These are phyloP conservation scores for Zymoseptoria pseudotritici DNA, from an alignment of 2,329 filamentous ascomycete genomes.

Conservation along the genomic window DNA sequence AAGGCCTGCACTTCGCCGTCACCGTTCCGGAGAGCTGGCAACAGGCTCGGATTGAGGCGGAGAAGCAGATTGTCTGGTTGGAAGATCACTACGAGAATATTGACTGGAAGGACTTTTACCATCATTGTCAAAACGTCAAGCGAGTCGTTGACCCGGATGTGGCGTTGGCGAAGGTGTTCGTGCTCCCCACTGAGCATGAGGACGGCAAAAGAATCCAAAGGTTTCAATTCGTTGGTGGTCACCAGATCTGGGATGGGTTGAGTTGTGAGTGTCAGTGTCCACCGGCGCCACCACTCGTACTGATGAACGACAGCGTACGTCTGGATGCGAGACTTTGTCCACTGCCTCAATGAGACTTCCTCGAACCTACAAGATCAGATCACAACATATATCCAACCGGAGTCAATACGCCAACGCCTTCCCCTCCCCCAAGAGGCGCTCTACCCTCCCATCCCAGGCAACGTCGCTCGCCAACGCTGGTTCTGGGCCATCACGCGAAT, in stretches of 20 bases:
- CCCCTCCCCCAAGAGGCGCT: conserved; percentile 42
- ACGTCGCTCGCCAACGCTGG: conserved; percentile 36
- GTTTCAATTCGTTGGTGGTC: conserved; percentile 36
- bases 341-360: conserved; percentile 29
- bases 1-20: conserved; percentile 31
- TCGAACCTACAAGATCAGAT: conserved; percentile 20
- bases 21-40: conserved; percentile 23
- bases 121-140: conserved; percentile 35
- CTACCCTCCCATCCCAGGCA: conserved; percentile 36
- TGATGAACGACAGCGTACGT: conserved; percentile 24
- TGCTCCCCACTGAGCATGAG: conserved; percentile 28
- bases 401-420: conserved; percentile 25
- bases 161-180: conserved; percentile 34
- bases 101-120: conserved; percentile 32
- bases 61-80: conserved; percentile 31
- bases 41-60: conserved; percentile 28
- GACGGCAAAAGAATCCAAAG: conserved; percentile 27
- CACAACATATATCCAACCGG: conserved; percentile 9
- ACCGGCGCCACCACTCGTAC: background rate
- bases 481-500: conserved; percentile 42
- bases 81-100: conserved; percentile 32
- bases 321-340: conserved; percentile 37
- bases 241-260: conserved; percentile 41
- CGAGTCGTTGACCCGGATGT: conserved; percentile 33
- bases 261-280: conserved; percentile 2